Base-by-base conservation (phyloP, 345 rosid species). In the Theobroma cacao region DNA sequence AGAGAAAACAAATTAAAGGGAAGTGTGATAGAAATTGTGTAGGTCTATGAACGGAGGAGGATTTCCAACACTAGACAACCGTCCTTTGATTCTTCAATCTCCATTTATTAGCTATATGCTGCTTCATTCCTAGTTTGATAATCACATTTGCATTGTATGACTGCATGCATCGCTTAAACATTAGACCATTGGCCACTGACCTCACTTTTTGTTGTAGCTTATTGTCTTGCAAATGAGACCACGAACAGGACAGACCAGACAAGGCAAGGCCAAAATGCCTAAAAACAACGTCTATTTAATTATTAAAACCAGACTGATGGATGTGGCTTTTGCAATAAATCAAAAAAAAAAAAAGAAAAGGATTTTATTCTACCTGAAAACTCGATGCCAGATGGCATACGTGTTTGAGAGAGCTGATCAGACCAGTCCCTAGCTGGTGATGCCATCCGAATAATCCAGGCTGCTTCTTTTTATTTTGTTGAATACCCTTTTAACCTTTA, bases 401-500 rank as follows among this genome's bases (percentile, higher is more conserved):
- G 40, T 15, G 11, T 31, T 62, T 17, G 12, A 31, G 15, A 62
- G 41, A 62, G 66, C 38, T 58, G 15, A n/a, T n/a, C n/a, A 58
- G 14, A 58, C 28, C 58, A 18, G n/a, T n/a, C 24, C 10, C 58
- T 11, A 20, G 24, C 0, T 8, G 58, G 24, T 18, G 55, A n/a
- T 53, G 59, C 14, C 20, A 67, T 47, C 31, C 33, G 55, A 72
- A 72, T 72, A 72, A 72, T 72, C 40, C 75, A 68, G 22, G 75
- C 28, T 18, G 58, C 58, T 31, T 1, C 74, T 55, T 63, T 77
- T 30, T 68, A 15, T 40, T 43, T 24, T 41, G 26, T 31, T 70
- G 80, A 59, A 34, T 78, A 62, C 74, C 48, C 26, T 65, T 61
- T 61, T 5, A 77, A 36, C 40, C 31, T 67, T 67, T 47, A 55